Evolutionary conservation across 768 basidiomycete genomes (phyloP), one percentile per base, ranked within the genome.

Genomic region (Phanerochaete sordida): DNA sequence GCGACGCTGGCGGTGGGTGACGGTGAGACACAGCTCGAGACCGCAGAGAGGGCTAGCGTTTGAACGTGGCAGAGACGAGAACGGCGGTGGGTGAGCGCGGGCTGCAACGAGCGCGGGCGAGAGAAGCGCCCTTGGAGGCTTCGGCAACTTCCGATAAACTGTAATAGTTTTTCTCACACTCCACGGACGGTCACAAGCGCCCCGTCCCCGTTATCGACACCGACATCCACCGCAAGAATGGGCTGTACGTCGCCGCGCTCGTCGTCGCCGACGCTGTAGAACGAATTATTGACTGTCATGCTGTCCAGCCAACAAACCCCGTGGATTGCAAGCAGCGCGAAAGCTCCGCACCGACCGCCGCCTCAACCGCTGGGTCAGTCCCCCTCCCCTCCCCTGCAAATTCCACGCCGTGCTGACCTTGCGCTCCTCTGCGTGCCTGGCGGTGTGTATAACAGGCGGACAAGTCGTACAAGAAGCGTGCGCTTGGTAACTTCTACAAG

Each of bases 401-500:
- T 31, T 55, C 15, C 33, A 52, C 23, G 15, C 43, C 51, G 7
- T 56, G 11, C 37, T 50, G 23, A 45, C 46, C 19, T 43, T 23
- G 23, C 47, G 24, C 50, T 51, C 11, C 30, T 47, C 39, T 35
- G n/a, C 16, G 50, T 39, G 15, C n/a, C n/a, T 50, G 21, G n/a
- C 30, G 43, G 39, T 21, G 28, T 53, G 50, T 27, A n/a, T 57
- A 45, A 62, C 64, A 96, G 93, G 96, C 96, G 80, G 95, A 98
- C 79, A 96, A 96, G 79, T 80, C 87, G 47, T 99, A 98, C 83
- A 99, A 98, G 87, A 99, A 98, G 80, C 91, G 97, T 73, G 97
- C 97, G 60, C 88, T 99, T 60, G 97, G 97, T 62, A 99, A 98
- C 81, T 87, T 97, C 74, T 99, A 95, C 90, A 97, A 96, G 84